Conservation (phyloP, 164 flowering plant genomes). For the Macadamia tetraphylla region DNA sequence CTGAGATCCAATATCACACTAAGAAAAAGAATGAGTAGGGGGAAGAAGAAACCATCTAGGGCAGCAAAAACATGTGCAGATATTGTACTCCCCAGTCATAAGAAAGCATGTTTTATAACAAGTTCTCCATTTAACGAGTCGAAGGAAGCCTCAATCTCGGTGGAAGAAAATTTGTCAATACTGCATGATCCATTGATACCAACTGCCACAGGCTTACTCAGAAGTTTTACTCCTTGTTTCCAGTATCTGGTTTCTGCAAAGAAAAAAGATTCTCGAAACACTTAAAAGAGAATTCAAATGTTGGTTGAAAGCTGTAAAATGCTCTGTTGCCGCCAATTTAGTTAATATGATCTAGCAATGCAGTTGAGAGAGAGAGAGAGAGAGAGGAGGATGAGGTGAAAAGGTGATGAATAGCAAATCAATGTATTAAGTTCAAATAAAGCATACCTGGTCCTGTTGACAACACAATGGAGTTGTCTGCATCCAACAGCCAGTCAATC, state of each 20-base stretch:
- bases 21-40: not conserved
- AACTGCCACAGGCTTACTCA: slow-evolving; percentile 48
- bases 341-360: too few relatives aligned
- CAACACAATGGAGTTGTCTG: slow-evolving; percentile 36
- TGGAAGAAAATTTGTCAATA: slow-evolving; percentile 15
- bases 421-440: not conserved
- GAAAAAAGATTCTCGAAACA: not conserved
- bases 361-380: not conserved
- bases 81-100: not conserved
- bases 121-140: slow-evolving; percentile 65
- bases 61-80: not conserved
- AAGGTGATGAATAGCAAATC: not conserved
- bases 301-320: too few relatives aligned
- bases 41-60: not conserved
- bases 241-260: slow-evolving; percentile 60
- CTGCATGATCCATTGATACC: slow-evolving; percentile 14
- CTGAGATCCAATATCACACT: not conserved
- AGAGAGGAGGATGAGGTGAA: not conserved
- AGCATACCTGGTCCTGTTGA: slow-evolving; percentile 79
- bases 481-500: slow-evolving; percentile 94
- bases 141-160: slow-evolving; percentile 50
- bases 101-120: slow-evolving; percentile 30
- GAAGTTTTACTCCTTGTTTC: slow-evolving; percentile 94
- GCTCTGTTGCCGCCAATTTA: too few relatives aligned
- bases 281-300: not conserved